Base-by-base conservation (phyloP, 352 stramenopile genomes). In the Phytopythium boreale region DNA sequence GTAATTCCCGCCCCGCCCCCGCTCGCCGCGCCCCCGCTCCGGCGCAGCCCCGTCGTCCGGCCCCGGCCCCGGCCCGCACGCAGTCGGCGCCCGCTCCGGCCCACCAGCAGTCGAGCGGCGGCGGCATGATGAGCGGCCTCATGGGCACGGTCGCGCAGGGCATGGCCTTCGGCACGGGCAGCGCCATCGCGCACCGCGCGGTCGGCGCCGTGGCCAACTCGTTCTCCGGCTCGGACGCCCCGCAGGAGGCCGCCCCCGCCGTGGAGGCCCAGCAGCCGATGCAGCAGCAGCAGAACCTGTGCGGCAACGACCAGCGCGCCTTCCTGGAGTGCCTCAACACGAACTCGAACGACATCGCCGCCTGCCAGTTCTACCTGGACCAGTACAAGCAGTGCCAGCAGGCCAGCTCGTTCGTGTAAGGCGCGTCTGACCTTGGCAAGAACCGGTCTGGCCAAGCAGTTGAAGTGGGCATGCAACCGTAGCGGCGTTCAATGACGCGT, bases 151-250 rank as follows among this genome's bases (percentile, higher is more conserved):
- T 99, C 67, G 95, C 92, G 26, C 89, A 98, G 79, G 97, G 97
- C 65, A 99, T 99, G 92, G 96, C 96, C n/a, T 99, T 99, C 75
- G 97, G 97, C 71, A 98, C 94, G 56, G 97, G 97, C 67, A 98
- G 88, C 59, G 94, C 95, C 37, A 97, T 99, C 64, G 97, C 96
- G 20, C 96, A 99, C 74, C 93, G 90, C 56, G 96, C 84, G 6
- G 88, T 95, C n/a, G 83, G 84, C 39, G 87, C 86, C 58, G 87
- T 90, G 31, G 84, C 80, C 19, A 74, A 75, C 63, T 91, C 84
- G 69, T 80, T 96, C 64, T 74, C 75, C 36, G 80, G 88, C 34
- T 84, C 75, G 59, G 78, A 89, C 31, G 73, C 72, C 11, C 71
- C 81, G 29, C 68, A 78, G 64, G 78, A 77, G 66, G 68, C 75